Evolutionary conservation across 352 stramenopile species (phyloP).

Genomic region (Globisporangium viniferum): DNA sequence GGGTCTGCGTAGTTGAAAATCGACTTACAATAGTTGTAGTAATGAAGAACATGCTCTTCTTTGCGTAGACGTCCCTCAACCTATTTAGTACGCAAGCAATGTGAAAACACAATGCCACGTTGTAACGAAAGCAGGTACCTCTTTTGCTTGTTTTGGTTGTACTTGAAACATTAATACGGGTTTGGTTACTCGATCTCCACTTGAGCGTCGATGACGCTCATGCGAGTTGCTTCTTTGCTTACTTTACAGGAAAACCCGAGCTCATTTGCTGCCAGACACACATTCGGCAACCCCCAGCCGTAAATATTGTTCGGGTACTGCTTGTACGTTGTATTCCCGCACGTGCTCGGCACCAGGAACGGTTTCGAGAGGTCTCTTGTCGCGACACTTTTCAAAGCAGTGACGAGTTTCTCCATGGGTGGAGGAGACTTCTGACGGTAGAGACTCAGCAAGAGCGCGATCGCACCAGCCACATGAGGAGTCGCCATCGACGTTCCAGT

Average conservation of each 20-base stretch:
- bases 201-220: not conserved
- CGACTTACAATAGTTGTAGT: too few relatives aligned
- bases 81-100: too few relatives aligned
- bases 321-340: slow-evolving; percentile 59
- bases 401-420: slow-evolving; percentile 31
- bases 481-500: slow-evolving; percentile 80
- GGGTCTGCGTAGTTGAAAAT: too few relatives aligned
- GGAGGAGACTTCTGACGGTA: slow-evolving; percentile 11
- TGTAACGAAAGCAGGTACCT: too few relatives aligned
- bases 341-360: slow-evolving; percentile 63
- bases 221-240: not conserved
- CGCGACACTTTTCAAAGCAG: slow-evolving; percentile 34
- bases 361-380: slow-evolving; percentile 51
- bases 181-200: not conserved
- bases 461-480: slow-evolving; percentile 55
- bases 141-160: too few relatives aligned
- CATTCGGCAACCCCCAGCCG: slow-evolving; percentile 54
- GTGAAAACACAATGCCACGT: too few relatives aligned
- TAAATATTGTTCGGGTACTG: slow-evolving; percentile 81
- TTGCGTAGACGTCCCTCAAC: too few relatives aligned
- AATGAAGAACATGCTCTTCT: too few relatives aligned
- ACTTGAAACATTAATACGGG: too few relatives aligned
- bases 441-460: slow-evolving; percentile 56
- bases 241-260: slow-evolving; percentile 27
- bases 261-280: slow-evolving; percentile 39